Evolutionary conservation across 1,284 basidiomycete species (phyloP), one percentile per base, ranked within the genome.

Genomic region (Trametes sp.): DNA sequence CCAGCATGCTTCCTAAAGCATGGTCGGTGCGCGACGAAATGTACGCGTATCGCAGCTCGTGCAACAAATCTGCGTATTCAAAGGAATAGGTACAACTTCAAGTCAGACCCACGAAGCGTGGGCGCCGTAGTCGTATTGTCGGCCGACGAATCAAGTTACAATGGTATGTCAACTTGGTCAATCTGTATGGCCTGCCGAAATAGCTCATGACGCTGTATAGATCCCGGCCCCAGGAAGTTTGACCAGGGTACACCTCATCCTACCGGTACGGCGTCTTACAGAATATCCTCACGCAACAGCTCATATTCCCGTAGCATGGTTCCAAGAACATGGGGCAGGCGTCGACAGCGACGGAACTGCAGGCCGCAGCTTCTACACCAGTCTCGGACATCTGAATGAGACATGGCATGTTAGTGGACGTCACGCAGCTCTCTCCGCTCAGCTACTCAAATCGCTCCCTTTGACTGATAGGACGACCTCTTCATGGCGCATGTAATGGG

Each of bases 291-390:
- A 45, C n/a, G 19, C 33, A 21, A 16, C 10, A 3, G 24, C 24
- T 46, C 8, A 46, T 2, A 7, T 29, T 24, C 11, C 10, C 10
- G 14, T 23, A 89, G 92, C 93, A 19, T 95, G 93, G 93, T 94
- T 83, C 74, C 91, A 93, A 71, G 86, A 89, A 63, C 82, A 80
- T 11, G 87, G 88, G 8, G 82, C 85, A 21, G 89, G 88, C 1
- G 82, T 82, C 5, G 74, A 83, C 62, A 74, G 72, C 19, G 77
- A 77, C 14, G 80, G 78, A 3, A 76, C 78, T 24, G 80, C 86
- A 1, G 93, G 92, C n/a, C 82, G 92, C 46, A 91, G 89, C 65
- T 94, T 90, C 77, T 94, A 92, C 75, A 94, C 93, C 0, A 87
- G 87, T 62, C 80, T 94, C 2, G 92, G 92, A 2, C 93, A 95